phyloP scores from a whole-genome alignment of 441 rosid genomes.

The Aleurites moluccanus region DNA sequence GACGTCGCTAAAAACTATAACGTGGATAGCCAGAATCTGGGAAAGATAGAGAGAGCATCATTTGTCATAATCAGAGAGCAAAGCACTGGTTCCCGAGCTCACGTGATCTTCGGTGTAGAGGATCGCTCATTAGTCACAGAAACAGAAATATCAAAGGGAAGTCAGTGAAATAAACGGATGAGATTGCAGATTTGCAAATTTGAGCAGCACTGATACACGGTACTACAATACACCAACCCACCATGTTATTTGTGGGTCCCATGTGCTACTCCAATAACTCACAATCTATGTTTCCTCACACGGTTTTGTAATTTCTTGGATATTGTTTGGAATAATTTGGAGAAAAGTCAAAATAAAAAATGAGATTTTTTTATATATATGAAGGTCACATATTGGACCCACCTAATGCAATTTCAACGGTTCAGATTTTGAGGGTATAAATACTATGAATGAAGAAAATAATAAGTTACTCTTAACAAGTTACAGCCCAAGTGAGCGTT shows the following conservation, averaged over 20 bases:
- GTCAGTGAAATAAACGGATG: not conserved
- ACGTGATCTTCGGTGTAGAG: not conserved
- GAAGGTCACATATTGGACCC: no score
- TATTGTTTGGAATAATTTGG: not conserved
- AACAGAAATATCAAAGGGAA: no score
- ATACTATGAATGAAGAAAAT: not conserved
- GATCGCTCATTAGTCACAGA: not conserved
- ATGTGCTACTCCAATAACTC: not conserved
- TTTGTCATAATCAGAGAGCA: no score
- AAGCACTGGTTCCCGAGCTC: not conserved
- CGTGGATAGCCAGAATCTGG: no score
- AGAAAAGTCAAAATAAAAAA: not conserved
- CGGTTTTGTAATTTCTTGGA: not conserved
- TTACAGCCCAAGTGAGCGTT: not conserved
- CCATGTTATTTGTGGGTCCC: not conserved
- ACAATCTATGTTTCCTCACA: constrained; percentile 6
- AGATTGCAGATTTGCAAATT: not conserved
- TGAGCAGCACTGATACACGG: no score
- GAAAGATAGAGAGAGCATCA: no score
- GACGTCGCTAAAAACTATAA: no score
- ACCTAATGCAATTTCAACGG: constrained; percentile 1
- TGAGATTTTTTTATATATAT: not conserved
- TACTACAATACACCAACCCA: not conserved
- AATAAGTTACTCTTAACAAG: not conserved
- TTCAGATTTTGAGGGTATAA: not conserved